Conservation (phyloP, 306 rosid species). For the Senna siamea region DNA sequence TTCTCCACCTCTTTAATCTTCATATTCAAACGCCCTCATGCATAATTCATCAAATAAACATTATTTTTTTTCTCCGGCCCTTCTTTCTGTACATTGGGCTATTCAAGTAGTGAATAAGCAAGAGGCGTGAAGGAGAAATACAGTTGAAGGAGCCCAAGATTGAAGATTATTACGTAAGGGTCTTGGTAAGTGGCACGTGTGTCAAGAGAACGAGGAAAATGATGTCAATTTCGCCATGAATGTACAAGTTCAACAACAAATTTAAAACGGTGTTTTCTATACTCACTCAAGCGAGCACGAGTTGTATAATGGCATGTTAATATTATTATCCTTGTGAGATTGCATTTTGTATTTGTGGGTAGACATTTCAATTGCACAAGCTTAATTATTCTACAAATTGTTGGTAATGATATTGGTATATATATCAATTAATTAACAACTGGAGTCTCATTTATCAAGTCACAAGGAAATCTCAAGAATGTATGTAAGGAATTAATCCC, state of each 20-base stretch:
- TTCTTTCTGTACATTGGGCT: not conserved
- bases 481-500: no score
- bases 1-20: not conserved
- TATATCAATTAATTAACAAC: no score
- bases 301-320: not conserved
- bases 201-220: not conserved
- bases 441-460: no score
- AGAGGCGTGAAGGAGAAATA: not conserved
- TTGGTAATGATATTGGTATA: no score
- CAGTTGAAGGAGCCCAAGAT: not conserved
- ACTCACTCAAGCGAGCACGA: not conserved
- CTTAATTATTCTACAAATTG: not conserved
- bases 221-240: not conserved
- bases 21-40: not conserved
- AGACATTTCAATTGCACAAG: not conserved
- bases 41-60: not conserved
- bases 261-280: not conserved
- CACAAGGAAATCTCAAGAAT: no score
- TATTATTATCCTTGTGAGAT: not conserved
- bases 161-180: not conserved
- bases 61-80: no score
- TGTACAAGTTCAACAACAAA: not conserved
- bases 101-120: not conserved
- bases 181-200: no score
- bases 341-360: not conserved